Evolutionary conservation across 2,329 filamentous ascomycete genomes (phyloP), one percentile per base, ranked within the genome.

Genomic region (Zymoseptoria crescenta): DNA sequence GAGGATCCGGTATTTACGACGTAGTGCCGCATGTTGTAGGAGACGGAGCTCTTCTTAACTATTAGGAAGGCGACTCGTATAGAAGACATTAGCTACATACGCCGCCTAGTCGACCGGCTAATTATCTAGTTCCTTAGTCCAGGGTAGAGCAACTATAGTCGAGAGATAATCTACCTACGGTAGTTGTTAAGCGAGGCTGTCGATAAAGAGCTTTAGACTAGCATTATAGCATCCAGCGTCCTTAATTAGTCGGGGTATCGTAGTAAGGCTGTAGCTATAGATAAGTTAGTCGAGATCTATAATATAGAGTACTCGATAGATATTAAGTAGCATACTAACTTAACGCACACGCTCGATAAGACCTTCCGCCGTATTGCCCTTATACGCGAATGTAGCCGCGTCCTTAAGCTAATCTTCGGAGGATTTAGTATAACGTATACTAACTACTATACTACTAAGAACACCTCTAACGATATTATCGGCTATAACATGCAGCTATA

Each of bases 301-400:
- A 55, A 55, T n/a, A 21, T n/a, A 4, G 53, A 55, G 9, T 55
- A 55, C 53, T 55, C 35, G 4, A 10, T 30, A n/a, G 53, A 55
- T 20, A 55, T 55, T 27, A 41, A 21, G 7, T 24, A 48, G 6
- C 24, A 55, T 24, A 20, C 16, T 6, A 54, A 54, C 52, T 54
- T n/a, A 4, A 54, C 52, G 3, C 20, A 54, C 10, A 35, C 9
- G 8, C 16, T 45, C n/a, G 20, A n/a, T 13, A 41, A 35, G n/a
- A 54, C 52, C 13, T 54, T 54, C 21, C 13, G 7, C 6, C 20
- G 35, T 13, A 35, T 41, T 5, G 52, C 52, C 35, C 52, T 54
- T n/a, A 41, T 21, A 9, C 52, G 52, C 16, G 21, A 54, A 19
- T 27, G 4, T 19, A 21, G 7, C n/a, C 29, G 29, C 6, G 19